A percentile compares a stretch with the other conserved stretches of the same genome.
These are phyloP conservation scores for Ceratocystis alfenasii DNA, from an alignment of 2,329 filamentous ascomycete genomes.

Conservation along the genomic window DNA sequence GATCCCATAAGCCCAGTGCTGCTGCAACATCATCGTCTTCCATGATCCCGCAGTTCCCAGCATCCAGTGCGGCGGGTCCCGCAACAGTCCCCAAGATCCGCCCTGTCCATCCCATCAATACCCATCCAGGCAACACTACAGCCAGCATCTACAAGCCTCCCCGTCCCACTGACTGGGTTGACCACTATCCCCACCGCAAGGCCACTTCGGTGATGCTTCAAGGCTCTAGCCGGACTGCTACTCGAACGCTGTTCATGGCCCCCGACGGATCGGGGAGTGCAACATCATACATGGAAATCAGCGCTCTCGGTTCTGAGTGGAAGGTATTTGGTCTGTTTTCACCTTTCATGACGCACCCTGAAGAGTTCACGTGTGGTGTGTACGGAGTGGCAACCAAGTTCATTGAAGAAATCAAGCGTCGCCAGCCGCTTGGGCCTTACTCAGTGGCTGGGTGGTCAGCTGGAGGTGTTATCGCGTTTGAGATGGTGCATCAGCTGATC, in stretches of 20 bases:
- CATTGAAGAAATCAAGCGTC: slow-evolving; percentile 53
- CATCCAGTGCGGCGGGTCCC: slow-evolving; percentile 21
- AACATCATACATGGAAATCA: slow-evolving; percentile 45
- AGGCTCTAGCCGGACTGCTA: slow-evolving; percentile 39
- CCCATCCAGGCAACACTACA: slow-evolving; percentile 32
- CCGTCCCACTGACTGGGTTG: slow-evolving; percentile 30
- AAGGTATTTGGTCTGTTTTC: slow-evolving; percentile 46
- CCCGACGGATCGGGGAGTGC: slow-evolving; percentile 48
- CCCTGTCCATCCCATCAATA: slow-evolving; percentile 27
- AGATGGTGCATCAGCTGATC: slow-evolving; percentile 50
- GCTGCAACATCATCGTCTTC: background rate
- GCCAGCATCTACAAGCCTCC: slow-evolving; percentile 38
- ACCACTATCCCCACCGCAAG: slow-evolving; percentile 40
- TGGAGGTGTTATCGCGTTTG: slow-evolving; percentile 60
- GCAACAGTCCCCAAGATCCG: slow-evolving; percentile 17
- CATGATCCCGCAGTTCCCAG: slow-evolving; percentile 7
- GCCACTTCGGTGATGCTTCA: slow-evolving; percentile 38
- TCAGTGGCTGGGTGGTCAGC: slow-evolving; percentile 63
- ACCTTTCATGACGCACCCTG: slow-evolving; percentile 51
- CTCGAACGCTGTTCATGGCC: slow-evolving; percentile 41
- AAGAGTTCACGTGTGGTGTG: slow-evolving; percentile 45
- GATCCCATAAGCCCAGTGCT: slow-evolving; percentile 26
- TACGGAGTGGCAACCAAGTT: slow-evolving; percentile 43
- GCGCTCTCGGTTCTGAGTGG: slow-evolving; percentile 34
- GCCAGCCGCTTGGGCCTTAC: slow-evolving; percentile 58